phyloP scores from a whole-genome alignment of 1,139 yeast genomes.

The Pichia sp. region DNA sequence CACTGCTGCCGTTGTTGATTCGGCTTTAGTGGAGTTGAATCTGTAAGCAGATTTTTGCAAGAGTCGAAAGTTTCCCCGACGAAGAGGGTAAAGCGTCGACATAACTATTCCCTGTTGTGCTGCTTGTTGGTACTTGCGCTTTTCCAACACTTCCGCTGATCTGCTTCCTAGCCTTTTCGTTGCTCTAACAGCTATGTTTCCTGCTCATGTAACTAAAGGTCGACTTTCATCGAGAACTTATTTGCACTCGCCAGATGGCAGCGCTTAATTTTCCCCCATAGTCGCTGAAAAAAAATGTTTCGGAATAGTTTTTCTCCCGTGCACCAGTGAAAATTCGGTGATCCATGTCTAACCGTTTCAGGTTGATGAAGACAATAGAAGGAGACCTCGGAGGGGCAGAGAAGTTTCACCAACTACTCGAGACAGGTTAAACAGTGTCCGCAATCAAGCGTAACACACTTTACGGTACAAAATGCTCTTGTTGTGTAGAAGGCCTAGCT shows the following conservation, averaged over 20 bases:
- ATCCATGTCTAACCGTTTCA: neutral
- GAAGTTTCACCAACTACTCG: too few relatives aligned
- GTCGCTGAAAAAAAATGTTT: neutral
- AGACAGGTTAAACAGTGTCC: too few relatives aligned
- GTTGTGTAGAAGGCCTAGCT: neutral
- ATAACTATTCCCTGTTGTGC: neutral
- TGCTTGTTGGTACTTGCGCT: neutral
- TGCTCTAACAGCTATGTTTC: neutral
- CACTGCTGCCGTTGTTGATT: neutral
- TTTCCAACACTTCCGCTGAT: neutral
- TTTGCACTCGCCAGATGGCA: neutral
- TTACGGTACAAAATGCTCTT: neutral
- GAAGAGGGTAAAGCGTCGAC: constrained; percentile 4
- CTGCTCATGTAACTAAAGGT: neutral
- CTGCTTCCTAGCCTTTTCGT: too few relatives aligned
- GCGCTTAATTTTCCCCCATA: neutral
- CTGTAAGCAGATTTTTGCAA: constrained; percentile 7
- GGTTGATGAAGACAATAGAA: neutral
- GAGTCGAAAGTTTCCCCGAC: constrained; percentile 13
- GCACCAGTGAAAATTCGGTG: neutral
- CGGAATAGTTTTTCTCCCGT: neutral
- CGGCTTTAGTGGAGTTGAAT: constrained; percentile 7
- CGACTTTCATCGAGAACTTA: neutral
- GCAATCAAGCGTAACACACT: too few relatives aligned
- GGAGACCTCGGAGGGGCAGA: neutral